Evolutionary conservation across 192 early-diverging fungal genomes (phyloP).

Genomic region (Dissophora globulifera): DNA sequence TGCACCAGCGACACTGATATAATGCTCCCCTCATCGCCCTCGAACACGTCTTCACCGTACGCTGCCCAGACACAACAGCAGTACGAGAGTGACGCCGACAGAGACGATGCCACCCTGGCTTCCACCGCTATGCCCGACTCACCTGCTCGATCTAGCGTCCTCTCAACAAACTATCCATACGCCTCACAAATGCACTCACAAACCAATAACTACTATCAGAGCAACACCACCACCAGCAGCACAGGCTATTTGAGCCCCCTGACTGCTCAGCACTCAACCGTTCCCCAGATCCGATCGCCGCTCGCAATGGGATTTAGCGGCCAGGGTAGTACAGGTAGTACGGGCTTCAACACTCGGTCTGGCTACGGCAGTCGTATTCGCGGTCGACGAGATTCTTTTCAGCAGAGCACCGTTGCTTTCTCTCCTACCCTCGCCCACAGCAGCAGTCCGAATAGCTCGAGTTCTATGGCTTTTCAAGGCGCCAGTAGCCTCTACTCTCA

Average conservation of each 20-base stretch:
- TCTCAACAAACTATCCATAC: constrained; percentile 3
- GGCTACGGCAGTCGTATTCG: constrained; percentile 19
- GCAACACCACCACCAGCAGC: constrained; percentile 1
- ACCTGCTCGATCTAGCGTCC: background rate
- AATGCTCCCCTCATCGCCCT: constrained; percentile 25
- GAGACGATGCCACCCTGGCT: background rate
- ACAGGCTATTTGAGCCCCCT: constrained; percentile 31
- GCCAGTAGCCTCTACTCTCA: constrained; percentile 9
- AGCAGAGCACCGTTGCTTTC: constrained; percentile 29
- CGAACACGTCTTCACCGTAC: constrained; percentile 4
- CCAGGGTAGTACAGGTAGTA: constrained; percentile 13
- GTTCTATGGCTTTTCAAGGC: background rate
- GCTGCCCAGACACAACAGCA: constrained; percentile 13
- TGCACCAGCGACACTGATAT: background rate
- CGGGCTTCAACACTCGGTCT: constrained; percentile 7
- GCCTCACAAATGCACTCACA: constrained; percentile 3
- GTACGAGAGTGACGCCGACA: constrained; percentile 21
- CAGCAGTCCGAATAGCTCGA: constrained; percentile 18
- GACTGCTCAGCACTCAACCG: constrained; percentile 14
- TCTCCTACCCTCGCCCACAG: constrained; percentile 32
- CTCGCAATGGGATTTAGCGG: constrained; percentile 34
- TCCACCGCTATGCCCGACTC: constrained; percentile 1
- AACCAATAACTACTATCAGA: background rate
- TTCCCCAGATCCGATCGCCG: constrained; percentile 44
- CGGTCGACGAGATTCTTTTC: constrained; percentile 32